phyloP scores from a whole-genome alignment of 441 rosid species.

The Mallotus japonicus region DNA sequence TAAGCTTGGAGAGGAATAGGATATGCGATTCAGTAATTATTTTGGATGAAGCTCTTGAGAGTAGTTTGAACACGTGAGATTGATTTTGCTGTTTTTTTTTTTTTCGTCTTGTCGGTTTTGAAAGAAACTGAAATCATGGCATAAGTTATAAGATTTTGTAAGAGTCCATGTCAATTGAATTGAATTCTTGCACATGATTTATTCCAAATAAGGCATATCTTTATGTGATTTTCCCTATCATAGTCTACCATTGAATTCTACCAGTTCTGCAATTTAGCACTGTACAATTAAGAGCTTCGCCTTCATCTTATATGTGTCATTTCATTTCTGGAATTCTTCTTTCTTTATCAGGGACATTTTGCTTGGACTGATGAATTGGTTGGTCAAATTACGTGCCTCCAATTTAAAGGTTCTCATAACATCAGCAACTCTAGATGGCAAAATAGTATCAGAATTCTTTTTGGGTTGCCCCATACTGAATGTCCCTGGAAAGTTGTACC shows the following conservation, averaged over 20 bases:
- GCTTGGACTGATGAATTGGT: constrained; percentile 85
- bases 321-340: neutral
- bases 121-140: too few relatives aligned
- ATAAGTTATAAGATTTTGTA: too few relatives aligned
- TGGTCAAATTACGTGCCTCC: constrained; percentile 57
- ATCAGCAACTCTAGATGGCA: constrained; percentile 96
- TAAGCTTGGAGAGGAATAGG: too few relatives aligned
- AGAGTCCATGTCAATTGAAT: too few relatives aligned
- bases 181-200: too few relatives aligned
- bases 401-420: constrained; percentile 85
- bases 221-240: neutral
- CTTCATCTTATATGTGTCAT: too few relatives aligned
- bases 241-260: too few relatives aligned
- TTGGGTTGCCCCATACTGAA: constrained; percentile 79
- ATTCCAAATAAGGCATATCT: neutral
- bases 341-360: constrained; percentile 69
- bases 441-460: constrained; percentile 95
- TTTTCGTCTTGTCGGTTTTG: too few relatives aligned
- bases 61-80: constrained; percentile 90
- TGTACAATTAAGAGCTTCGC: neutral
- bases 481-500: constrained; percentile 87
- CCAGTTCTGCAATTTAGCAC: neutral
- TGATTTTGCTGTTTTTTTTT: neutral
- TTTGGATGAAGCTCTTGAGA: constrained; percentile 98
- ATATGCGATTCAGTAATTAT: constrained; percentile 59